A percentile compares a stretch with the other conserved stretches of the same genome.
These are phyloP conservation scores for Colletotrichum sp. DNA, from an alignment of 2,329 filamentous ascomycete species.

Conservation along the genomic window DNA sequence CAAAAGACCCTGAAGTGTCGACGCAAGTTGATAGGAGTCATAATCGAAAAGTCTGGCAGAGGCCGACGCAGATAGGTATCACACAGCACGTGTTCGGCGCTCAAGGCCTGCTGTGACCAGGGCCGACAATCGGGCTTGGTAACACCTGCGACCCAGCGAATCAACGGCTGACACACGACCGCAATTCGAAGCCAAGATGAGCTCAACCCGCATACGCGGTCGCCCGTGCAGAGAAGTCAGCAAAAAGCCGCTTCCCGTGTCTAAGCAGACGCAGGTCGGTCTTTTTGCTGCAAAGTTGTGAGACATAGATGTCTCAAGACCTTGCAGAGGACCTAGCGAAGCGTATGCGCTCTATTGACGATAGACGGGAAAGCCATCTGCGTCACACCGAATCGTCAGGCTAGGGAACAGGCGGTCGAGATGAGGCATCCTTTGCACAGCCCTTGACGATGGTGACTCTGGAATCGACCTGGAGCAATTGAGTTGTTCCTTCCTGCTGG, in stretches of 20 bases:
- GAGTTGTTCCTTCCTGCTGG: neutral
- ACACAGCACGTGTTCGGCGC: constrained; percentile 9
- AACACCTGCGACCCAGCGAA: constrained; percentile 15
- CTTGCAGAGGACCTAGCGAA: neutral
- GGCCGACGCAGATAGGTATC: neutral
- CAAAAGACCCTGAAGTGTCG: neutral
- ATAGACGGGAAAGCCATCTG: neutral
- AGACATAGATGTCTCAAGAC: neutral
- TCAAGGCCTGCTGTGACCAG: neutral
- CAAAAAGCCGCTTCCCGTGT: neutral
- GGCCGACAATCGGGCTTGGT: constrained; percentile 5
- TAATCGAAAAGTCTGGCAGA: neutral
- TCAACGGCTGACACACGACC: constrained; percentile 20
- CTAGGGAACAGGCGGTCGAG: neutral
- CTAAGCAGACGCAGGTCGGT: constrained; percentile 2
- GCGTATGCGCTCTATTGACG: neutral
- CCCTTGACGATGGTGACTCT: neutral
- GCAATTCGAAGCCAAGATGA: constrained; percentile 9
- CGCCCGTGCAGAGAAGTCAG: neutral
- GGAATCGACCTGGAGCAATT: neutral
- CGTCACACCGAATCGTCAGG: neutral
- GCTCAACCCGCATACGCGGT: neutral
- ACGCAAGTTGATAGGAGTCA: neutral
- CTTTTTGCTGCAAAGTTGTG: neutral
- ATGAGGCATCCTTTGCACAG: neutral